These are phyloP conservation scores for Verticillium klebahnii DNA, from an alignment of 2,329 filamentous ascomycete species.

Conservation along the genomic window DNA sequence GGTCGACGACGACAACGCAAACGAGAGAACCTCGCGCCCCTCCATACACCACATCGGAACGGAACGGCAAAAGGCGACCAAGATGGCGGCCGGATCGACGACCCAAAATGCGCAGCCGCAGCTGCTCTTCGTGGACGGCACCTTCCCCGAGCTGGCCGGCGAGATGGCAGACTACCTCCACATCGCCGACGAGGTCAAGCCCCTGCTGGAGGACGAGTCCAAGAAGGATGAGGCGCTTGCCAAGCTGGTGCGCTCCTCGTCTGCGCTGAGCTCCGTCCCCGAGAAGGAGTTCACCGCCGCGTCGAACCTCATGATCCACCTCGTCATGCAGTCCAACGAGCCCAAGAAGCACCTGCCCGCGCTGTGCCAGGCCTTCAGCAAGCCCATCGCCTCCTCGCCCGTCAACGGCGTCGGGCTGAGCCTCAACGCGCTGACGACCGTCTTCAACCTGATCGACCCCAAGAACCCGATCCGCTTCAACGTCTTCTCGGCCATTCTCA, in stretches of 20 bases:
- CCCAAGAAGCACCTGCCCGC: conserved; percentile 80
- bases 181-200: conserved; percentile 70
- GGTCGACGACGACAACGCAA: not conserved
- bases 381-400: conserved; percentile 81
- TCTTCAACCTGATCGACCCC: conserved; percentile 88
- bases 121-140: conserved; percentile 79
- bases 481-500: conserved; percentile 83
- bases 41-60: not conserved
- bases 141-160: conserved; percentile 85
- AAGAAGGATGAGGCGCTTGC: conserved; percentile 79
- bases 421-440: conserved; percentile 84
- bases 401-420: conserved; percentile 80
- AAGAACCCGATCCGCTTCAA: conserved; percentile 79
- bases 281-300: conserved; percentile 96
- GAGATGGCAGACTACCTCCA: conserved; percentile 96
- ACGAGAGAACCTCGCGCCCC: not conserved
- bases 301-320: conserved; percentile 94
- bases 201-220: conserved; percentile 62
- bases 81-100: conserved; percentile 22
- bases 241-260: conserved; percentile 79
- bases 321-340: conserved; percentile 81
- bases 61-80: not conserved
- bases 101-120: conserved; percentile 47
- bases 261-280: conserved; percentile 74
- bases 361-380: conserved; percentile 84